Evolutionary conservation across 805 yeast genomes (phyloP).

Genomic region (Starmerella gropengiesseri): DNA sequence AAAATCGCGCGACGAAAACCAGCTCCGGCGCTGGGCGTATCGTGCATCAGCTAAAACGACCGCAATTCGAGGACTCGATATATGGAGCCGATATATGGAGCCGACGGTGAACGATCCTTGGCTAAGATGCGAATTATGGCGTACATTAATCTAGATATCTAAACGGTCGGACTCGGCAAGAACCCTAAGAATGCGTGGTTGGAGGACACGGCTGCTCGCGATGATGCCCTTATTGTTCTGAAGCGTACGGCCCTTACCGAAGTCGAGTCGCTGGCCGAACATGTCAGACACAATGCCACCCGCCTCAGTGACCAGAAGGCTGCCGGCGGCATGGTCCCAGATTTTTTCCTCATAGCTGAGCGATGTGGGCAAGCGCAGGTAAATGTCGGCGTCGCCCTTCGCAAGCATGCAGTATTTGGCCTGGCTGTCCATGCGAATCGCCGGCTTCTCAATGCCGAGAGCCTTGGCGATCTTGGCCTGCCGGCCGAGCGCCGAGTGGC

Average conservation of each 20-base stretch:
- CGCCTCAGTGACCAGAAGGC: slow-evolving; percentile 72
- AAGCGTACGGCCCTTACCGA: slow-evolving; percentile 75
- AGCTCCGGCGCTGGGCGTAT: too few relatives aligned
- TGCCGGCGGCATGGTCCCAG: slow-evolving; percentile 99
- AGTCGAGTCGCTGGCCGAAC: slow-evolving; percentile 60
- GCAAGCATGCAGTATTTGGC: slow-evolving; percentile 90
- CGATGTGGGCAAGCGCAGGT: slow-evolving; percentile 74
- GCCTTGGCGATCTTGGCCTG: slow-evolving; percentile 62
- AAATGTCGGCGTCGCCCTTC: slow-evolving; percentile 84
- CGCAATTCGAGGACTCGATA: too few relatives aligned
- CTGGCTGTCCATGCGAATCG: slow-evolving; percentile 83
- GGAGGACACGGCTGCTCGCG: slow-evolving; percentile 37
- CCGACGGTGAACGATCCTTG: too few relatives aligned
- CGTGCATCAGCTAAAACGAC: too few relatives aligned
- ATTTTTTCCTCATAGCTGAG: slow-evolving; percentile 78
- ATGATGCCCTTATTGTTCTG: slow-evolving; percentile 76
- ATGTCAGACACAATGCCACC: slow-evolving; percentile 89
- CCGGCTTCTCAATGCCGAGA: slow-evolving; percentile 47
- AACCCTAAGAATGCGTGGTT: slow-evolving; percentile 14
- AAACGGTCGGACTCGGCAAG: slow-evolving; percentile 13
- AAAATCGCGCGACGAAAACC: too few relatives aligned
- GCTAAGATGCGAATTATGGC: too few relatives aligned
- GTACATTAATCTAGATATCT: too few relatives aligned
- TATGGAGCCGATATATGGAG: too few relatives aligned
- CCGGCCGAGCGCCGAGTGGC: slow-evolving; percentile 83